Base-by-base conservation (phyloP, 805 yeast genomes). In the Sugiyamaella marilandica region DNA sequence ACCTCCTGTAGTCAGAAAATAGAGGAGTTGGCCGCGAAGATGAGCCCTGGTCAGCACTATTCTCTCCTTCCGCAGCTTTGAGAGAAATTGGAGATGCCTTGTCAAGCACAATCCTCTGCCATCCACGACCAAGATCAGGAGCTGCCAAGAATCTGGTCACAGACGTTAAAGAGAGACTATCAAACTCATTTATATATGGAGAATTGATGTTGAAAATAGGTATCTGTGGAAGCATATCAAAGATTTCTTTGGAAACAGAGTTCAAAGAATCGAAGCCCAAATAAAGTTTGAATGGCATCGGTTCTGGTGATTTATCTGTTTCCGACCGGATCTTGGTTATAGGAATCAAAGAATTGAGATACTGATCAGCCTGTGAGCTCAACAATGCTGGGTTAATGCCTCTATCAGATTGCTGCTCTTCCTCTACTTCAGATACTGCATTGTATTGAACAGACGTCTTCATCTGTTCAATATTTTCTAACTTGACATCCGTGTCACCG, bases 31-130 rank as follows among this genome's bases (percentile, higher is more conserved):
- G 37, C 35, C 47, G 26, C 13, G 14, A 13, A 46, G 35, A 34
- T 13, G 47, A 7, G 13, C 48, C 14, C 10, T 49, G n/a, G 4
- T 14, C 10, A 11, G 47, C 5, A 7, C 34, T 16, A 19, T 47
- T 35, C 2, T 33, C 47, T 14, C 24, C 43, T 5, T 39, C 24
- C 13, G 19, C 21, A 2, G 16, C 21, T 16, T 16, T 39, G 5
- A 11, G 13, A 16, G 43, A 39, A 16, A 9, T 11, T 3, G 24
- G 24, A 13, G 19, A 16, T 8, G 29, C 53, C 8, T 43, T 45
- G 26, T 65, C 69, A 14, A 68, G 33, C 1, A 62, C 62, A n/a
- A 69, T 56, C 9, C 65, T 45, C 32, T 62, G 65, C 72, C 72
- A 69, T 14, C 60, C 59, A 1, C 61, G 54, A 1, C 55, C 56